These are phyloP conservation scores for Lathyrus oleraceus DNA, from an alignment of 306 rosid species.

Conservation along the genomic window DNA sequence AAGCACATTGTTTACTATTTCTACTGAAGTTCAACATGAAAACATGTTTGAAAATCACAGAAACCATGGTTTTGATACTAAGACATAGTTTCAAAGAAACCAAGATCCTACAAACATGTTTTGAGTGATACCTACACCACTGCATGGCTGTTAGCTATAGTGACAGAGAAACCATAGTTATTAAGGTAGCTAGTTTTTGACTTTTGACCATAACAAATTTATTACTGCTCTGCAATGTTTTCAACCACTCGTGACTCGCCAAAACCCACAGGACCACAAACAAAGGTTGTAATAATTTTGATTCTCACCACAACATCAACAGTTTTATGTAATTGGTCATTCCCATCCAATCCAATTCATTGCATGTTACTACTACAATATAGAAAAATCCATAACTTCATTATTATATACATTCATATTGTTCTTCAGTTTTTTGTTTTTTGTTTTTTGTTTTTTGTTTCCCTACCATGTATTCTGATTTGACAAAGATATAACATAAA, in stretches of 20 bases:
- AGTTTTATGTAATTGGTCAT: constrained; percentile 20
- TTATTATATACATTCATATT: constrained; percentile 1
- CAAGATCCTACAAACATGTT: neutral
- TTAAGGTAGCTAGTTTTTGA: constrained; percentile 36
- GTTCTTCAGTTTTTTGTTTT: constrained; percentile 15
- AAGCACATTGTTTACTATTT: neutral
- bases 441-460: constrained; percentile 21
- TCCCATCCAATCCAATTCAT: constrained; percentile 4
- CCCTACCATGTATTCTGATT: constrained; percentile 28
- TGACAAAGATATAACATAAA: constrained; percentile 58
- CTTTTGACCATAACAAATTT: constrained; percentile 48
- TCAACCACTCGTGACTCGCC: constrained; percentile 32
- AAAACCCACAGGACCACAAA: constrained; percentile 11
- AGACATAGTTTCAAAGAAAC: neutral
- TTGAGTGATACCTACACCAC: constrained; percentile 7
- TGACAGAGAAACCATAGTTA: constrained; percentile 28
- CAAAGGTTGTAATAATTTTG: neutral
- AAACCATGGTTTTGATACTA: neutral
- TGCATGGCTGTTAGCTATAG: constrained; percentile 19
- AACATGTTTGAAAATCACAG: neutral
- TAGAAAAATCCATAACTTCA: constrained; percentile 27
- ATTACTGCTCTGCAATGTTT: constrained; percentile 31
- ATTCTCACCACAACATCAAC: neutral
- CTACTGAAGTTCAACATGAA: neutral
- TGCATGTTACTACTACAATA: constrained; percentile 16